Evolutionary conservation across 176 grass and related monocot genomes (phyloP).

Genomic region (Stipa capillata): DNA sequence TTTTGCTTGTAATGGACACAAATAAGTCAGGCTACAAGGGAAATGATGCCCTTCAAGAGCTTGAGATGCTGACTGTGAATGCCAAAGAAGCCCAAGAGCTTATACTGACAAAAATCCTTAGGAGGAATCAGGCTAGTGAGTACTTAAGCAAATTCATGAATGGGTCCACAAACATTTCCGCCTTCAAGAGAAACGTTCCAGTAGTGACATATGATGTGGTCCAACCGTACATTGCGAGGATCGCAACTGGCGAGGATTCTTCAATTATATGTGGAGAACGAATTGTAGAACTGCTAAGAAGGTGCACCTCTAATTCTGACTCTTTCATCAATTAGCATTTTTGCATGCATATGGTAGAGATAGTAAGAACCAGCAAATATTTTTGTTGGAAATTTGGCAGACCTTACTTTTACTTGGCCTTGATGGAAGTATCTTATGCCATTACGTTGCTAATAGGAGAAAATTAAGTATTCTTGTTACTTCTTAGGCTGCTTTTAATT

Average conservation of each 20-base stretch:
- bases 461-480: not conserved
- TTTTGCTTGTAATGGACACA: slow-evolving; percentile 40
- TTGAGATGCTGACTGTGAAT: slow-evolving; percentile 60
- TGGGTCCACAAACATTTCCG: slow-evolving; percentile 42
- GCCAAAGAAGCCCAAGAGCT: slow-evolving; percentile 53
- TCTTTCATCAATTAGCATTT: not conserved
- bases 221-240: slow-evolving; percentile 54
- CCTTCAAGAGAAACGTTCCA: slow-evolving; percentile 50
- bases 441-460: not conserved
- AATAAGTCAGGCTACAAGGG: slow-evolving; percentile 43
- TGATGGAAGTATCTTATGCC: not conserved
- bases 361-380: slow-evolving; percentile 12
- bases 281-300: slow-evolving; percentile 59
- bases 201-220: slow-evolving; percentile 55
- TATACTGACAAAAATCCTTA: slow-evolving; percentile 52
- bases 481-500: not conserved
- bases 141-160: slow-evolving; percentile 72
- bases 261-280: slow-evolving; percentile 62
- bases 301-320: slow-evolving; percentile 26
- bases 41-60: slow-evolving; percentile 47
- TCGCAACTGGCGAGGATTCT: slow-evolving; percentile 52
- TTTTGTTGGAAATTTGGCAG: not conserved
- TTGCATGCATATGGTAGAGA: not conserved
- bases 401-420: not conserved
- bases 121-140: slow-evolving; percentile 54